Conservation (phyloP, 2,329 filamentous ascomycete genomes). For the Penicillium sp. region DNA sequence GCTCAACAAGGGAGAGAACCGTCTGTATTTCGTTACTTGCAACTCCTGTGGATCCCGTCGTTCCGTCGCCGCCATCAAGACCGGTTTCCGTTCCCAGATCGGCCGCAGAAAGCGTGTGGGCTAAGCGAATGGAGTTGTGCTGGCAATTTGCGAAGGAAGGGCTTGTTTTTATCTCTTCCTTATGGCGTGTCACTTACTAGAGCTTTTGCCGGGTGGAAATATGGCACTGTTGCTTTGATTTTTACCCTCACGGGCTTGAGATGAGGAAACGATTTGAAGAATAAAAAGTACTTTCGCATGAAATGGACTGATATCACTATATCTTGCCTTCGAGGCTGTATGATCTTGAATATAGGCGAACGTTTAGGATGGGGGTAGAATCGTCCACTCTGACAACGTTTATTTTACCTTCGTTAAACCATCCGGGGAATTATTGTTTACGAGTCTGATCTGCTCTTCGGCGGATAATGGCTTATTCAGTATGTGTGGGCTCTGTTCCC, state of each 20-base stretch:
- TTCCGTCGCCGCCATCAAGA: conserved; percentile 97
- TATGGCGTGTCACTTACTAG: conserved; percentile 25
- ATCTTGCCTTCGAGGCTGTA: background rate
- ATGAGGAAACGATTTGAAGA: conserved; percentile 28
- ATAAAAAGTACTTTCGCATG: conserved; percentile 31
- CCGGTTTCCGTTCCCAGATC: conserved; percentile 99
- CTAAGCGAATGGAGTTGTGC: conserved; percentile 50
- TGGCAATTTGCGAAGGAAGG: conserved; percentile 18
- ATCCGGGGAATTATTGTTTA: background rate
- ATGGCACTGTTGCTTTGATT: conserved; percentile 15
- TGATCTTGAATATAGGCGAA: background rate
- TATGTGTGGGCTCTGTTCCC: background rate
- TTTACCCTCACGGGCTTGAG: conserved; percentile 14
- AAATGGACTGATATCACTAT: conserved; percentile 32
- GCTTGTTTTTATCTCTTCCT: conserved; percentile 24
- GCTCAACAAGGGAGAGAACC: conserved; percentile 98
- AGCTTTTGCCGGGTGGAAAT: conserved; percentile 21
- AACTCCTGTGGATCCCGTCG: conserved; percentile 81
- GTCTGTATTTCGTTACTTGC: conserved; percentile 98
- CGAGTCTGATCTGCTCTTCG: background rate
- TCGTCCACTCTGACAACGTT: background rate
- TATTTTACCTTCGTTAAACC: background rate
- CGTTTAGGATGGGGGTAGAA: too few species aligned
- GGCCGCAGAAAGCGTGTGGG: conserved; percentile 95
- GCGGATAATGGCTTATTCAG: background rate